Percentiles rank a stretch among this genome's conserved stretches.
These are phyloP conservation scores for Talaromyces sp. DNA, from an alignment of 2,329 filamentous ascomycete genomes.

Conservation along the genomic window DNA sequence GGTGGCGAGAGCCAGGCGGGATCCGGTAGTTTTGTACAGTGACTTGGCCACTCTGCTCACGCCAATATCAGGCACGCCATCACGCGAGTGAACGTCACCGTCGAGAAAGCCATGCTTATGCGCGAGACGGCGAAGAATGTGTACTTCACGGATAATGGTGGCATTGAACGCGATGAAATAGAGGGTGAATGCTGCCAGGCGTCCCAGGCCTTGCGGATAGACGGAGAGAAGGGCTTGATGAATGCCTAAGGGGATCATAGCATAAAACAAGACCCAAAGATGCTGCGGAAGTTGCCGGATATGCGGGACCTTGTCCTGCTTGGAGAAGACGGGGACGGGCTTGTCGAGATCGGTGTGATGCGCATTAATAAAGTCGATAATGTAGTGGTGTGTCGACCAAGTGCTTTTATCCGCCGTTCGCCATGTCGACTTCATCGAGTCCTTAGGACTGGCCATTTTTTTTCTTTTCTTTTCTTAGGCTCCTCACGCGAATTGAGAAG, in stretches of 20 bases:
- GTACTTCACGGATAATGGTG: constrained; percentile 37
- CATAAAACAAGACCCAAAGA: constrained; percentile 37
- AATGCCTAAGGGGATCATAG: constrained; percentile 31
- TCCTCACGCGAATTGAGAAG: not conserved
- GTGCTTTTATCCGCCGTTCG: constrained; percentile 19
- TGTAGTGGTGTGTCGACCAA: constrained; percentile 30
- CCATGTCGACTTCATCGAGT: constrained; percentile 42
- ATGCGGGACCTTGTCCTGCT: constrained; percentile 39
- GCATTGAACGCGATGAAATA: constrained; percentile 38
- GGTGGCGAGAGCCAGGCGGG: constrained; percentile 30
- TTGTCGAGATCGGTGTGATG: constrained; percentile 24
- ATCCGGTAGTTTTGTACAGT: constrained; percentile 28
- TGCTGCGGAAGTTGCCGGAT: constrained; percentile 32
- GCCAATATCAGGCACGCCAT: constrained; percentile 39
- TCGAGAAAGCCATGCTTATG: constrained; percentile 40
- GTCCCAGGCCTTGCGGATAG: constrained; percentile 22
- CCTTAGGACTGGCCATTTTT: constrained; percentile 18
- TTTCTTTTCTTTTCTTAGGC: not conserved
- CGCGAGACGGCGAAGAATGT: constrained; percentile 33
- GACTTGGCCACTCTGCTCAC: constrained; percentile 30
- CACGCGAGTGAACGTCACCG: constrained; percentile 40
- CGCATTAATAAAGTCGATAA: constrained; percentile 26
- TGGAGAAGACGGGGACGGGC: constrained; percentile 34
- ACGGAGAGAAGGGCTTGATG: constrained; percentile 34
- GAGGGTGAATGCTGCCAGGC: constrained; percentile 28